Conservation (phyloP, 2,329 filamentous ascomycete species). For the Myriangium duriaei region DNA sequence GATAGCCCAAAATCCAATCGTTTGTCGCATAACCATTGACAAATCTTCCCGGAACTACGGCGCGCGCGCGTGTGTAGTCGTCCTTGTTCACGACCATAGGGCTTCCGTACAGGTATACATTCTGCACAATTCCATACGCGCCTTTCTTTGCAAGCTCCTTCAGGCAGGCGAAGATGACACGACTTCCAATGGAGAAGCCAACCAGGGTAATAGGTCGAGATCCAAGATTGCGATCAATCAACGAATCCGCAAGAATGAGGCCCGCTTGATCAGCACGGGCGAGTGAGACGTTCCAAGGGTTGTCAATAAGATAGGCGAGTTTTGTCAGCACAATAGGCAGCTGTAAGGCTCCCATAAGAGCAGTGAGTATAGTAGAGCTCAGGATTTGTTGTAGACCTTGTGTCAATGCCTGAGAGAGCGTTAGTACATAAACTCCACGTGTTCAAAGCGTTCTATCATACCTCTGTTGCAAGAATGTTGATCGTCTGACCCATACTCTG, state of each 20-base stretch:
- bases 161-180: slow-evolving; percentile 86
- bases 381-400: slow-evolving; percentile 93
- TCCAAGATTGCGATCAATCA: slow-evolving; percentile 83
- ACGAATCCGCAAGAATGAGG: slow-evolving; percentile 83
- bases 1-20: slow-evolving; percentile 90
- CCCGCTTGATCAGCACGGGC: slow-evolving; percentile 81
- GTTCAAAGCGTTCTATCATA: slow-evolving; percentile 29
- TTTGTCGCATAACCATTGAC: slow-evolving; percentile 89
- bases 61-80: slow-evolving; percentile 68
- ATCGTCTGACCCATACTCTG: slow-evolving; percentile 97
- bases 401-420: slow-evolving; percentile 60
- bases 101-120: slow-evolving; percentile 88
- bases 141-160: slow-evolving; percentile 75
- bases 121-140: slow-evolving; percentile 78
- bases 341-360: slow-evolving; percentile 84
- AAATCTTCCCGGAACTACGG: slow-evolving; percentile 83
- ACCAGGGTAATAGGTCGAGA: slow-evolving; percentile 85
- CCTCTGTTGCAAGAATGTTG: slow-evolving; percentile 94
- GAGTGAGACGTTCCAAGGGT: slow-evolving; percentile 94
- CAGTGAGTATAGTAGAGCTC: slow-evolving; percentile 74
- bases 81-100: slow-evolving; percentile 86
- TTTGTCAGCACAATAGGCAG: slow-evolving; percentile 89
- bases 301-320: slow-evolving; percentile 90
- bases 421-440: slow-evolving; percentile 11
- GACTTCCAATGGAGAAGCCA: slow-evolving; percentile 82